Conservation (phyloP, 495 filamentous ascomycete species). For the Tricharina praecox region DNA sequence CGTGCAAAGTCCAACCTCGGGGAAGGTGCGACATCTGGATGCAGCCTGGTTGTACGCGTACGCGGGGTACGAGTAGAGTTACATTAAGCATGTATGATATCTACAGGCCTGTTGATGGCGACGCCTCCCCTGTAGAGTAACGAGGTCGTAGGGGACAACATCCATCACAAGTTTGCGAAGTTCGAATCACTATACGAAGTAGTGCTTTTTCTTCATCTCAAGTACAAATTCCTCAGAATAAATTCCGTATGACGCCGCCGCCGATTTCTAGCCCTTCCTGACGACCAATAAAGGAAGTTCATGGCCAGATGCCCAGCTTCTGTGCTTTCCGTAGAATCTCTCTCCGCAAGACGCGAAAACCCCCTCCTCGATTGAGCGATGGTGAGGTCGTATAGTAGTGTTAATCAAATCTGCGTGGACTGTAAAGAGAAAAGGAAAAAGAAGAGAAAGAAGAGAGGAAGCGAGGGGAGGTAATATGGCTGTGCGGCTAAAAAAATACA, state of each 20-base stretch:
- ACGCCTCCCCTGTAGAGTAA: no score
- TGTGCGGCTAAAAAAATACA: not conserved
- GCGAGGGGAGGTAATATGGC: not conserved
- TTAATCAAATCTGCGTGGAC: constrained; percentile 5
- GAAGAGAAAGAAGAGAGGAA: not conserved
- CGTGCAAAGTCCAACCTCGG: no score
- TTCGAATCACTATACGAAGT: no score
- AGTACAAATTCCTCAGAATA: constrained; percentile 7
- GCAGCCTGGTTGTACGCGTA: no score
- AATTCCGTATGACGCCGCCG: constrained; percentile 22
- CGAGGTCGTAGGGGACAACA: no score
- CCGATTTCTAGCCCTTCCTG: constrained; percentile 26
- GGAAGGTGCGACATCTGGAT: no score
- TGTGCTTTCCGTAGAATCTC: constrained; percentile 8
- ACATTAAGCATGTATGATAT: no score
- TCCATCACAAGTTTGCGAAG: no score
- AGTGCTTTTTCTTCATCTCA: no score
- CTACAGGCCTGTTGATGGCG: no score
- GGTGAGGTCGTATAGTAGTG: constrained; percentile 3
- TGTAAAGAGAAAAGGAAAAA: constrained; percentile 5
- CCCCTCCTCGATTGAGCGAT: constrained; percentile 1
- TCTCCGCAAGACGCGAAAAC: constrained; percentile 26
- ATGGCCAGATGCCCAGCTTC: constrained; percentile 23
- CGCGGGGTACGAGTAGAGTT: no score
- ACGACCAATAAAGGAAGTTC: constrained; percentile 10